Base-by-base conservation (phyloP, 2,329 filamentous ascomycete species). In the Coniochaeta sp. region DNA sequence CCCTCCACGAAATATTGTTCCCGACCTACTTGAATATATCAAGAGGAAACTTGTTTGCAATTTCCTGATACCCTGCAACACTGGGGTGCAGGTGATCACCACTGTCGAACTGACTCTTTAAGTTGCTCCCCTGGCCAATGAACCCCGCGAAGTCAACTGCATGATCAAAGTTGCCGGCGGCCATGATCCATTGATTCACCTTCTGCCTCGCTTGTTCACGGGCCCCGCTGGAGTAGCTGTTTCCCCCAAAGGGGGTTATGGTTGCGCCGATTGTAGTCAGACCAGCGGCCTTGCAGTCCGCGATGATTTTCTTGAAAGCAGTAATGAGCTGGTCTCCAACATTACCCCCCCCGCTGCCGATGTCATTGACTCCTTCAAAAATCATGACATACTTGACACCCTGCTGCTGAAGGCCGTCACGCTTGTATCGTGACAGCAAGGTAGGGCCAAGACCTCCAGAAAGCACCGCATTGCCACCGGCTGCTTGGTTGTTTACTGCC, bases 311-410 rank as follows among this genome's bases (percentile, higher is more conserved):
- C 52, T 71, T 65, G 60, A 79, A 87, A 1, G 80, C 79, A n/a
- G 70, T 68, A 31, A 81, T 77, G 3, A 87, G 66, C 3, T 66
- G 59, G 50, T 75, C 72, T 13, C 73, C 78, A 9, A 83, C 67
- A 3, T 64, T 60, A 3, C 76, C 75, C 0, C 74, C 59, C 2
- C 67, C 66, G 0, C 72, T 76, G 3, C 83, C 84, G 52, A 88
- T 86, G 59, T 87, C 84, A 60, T 87, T 86, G 26, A 87, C 82
- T 18, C 84, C 83, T 63, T 85, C 81, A 61, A 86, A 87, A 32
- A 87, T 72, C 68, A 87, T 75, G 20, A 78, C 78, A 59, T 83
- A 86, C 57, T 72, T 71, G 2, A 82, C 76, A 4, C 78, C 78
- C 0, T 77, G 71, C 28, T 81, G 77, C 0, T 76, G 64, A 2